These are phyloP conservation scores for Tulasnella calospora DNA, from an alignment of 768 basidiomycete species.

Conservation along the genomic window DNA sequence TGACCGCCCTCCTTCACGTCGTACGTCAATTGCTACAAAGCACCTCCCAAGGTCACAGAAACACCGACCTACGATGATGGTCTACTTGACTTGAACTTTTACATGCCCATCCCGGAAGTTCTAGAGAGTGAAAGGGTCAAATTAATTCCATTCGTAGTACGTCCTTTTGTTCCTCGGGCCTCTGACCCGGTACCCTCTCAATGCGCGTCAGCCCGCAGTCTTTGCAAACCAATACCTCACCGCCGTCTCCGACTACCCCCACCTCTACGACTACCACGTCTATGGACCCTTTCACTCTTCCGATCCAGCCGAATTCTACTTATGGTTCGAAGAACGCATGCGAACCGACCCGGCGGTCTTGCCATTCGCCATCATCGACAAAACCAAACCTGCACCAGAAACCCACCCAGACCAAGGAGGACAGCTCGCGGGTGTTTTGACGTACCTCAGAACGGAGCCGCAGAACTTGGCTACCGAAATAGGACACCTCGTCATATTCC, in stretches of 20 bases:
- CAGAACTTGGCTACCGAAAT: constrained; percentile 49
- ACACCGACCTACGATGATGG: constrained; percentile 23
- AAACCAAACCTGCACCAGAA: constrained; percentile 37
- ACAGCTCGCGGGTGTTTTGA: constrained; percentile 51
- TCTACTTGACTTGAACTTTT: constrained; percentile 48
- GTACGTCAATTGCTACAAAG: not conserved
- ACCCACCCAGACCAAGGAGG: constrained; percentile 28
- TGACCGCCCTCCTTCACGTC: not conserved
- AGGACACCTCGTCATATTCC: constrained; percentile 51
- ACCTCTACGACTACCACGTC: constrained; percentile 48
- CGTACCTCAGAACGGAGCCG: constrained; percentile 45
- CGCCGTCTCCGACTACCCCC: constrained; percentile 37
- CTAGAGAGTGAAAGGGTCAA: constrained; percentile 48
- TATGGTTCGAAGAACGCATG: constrained; percentile 32
- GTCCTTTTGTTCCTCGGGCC: not conserved
- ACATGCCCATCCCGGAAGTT: constrained; percentile 42
- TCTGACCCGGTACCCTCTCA: not conserved
- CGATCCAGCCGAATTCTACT: constrained; percentile 15
- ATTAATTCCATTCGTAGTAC: constrained; percentile 46
- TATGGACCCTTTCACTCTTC: constrained; percentile 41
- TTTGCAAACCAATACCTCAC: constrained; percentile 45
- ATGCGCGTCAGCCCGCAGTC: constrained; percentile 37
- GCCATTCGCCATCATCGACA: constrained; percentile 54
- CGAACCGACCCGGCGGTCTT: constrained; percentile 36
- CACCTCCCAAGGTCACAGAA: not conserved